phyloP scores from a whole-genome alignment of 108 stramenopile genomes.

The Discostella stelligeroides region DNA sequence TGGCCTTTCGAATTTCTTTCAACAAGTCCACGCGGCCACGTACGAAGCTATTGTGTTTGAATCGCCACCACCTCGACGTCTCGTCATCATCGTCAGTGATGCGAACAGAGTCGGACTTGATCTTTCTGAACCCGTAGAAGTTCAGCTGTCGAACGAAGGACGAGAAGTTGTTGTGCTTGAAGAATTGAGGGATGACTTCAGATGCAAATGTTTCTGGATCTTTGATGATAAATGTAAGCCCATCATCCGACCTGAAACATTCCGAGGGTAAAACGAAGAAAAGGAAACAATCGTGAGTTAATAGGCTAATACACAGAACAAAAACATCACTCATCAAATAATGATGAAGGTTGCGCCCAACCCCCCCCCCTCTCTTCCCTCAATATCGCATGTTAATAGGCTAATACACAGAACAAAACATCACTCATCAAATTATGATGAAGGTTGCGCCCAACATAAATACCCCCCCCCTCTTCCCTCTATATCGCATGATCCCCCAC shows the following conservation, averaged over 20 bases:
- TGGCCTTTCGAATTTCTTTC: constrained; percentile 74
- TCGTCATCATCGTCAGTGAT: constrained; percentile 56
- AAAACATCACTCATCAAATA: background rate
- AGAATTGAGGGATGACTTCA: constrained; percentile 84
- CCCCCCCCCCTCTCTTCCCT: no score
- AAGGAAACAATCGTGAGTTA: constrained; percentile 3
- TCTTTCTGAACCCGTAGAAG: constrained; percentile 90
- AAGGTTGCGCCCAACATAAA: no score
- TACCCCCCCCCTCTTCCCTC: no score
- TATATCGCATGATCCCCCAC: no score
- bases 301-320: background rate
- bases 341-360: no score
- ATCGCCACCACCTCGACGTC: constrained; percentile 71
- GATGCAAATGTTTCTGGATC: constrained; percentile 73
- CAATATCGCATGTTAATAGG: background rate
- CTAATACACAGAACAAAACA: background rate
- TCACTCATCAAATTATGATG: background rate
- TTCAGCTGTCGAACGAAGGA: constrained; percentile 94
- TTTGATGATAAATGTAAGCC: constrained; percentile 78
- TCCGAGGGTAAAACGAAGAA: constrained; percentile 5
- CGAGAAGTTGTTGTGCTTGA: constrained; percentile 95
- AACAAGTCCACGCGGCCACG: constrained; percentile 78
- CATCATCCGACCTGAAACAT: constrained; percentile 76
- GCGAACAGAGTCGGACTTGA: constrained; percentile 75
- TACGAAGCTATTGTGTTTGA: constrained; percentile 81